These are phyloP conservation scores for Pharus latifolius DNA, from an alignment of 176 grass and related monocot species.

Conservation along the genomic window DNA sequence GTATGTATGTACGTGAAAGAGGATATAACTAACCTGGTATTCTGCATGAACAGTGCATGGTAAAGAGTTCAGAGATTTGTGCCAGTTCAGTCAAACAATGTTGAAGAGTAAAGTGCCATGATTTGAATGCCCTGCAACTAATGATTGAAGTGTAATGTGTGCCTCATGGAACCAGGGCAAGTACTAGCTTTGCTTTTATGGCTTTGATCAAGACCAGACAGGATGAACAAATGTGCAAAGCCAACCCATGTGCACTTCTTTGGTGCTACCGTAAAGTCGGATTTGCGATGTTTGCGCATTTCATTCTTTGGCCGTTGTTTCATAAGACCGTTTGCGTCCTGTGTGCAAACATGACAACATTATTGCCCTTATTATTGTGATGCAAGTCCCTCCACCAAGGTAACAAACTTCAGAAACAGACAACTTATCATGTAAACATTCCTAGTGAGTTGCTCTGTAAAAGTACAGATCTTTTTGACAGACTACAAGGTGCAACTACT, in stretches of 20 bases:
- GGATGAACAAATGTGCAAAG: conserved; percentile 9
- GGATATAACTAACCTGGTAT: no score
- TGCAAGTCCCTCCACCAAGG: not conserved
- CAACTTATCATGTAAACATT: not conserved
- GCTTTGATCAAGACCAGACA: not conserved
- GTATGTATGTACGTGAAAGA: not conserved
- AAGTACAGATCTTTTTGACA: not conserved
- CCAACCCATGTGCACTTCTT: conserved; percentile 20
- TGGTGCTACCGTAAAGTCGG: no score
- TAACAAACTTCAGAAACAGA: not conserved
- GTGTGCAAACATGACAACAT: not conserved
- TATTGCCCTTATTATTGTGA: not conserved
- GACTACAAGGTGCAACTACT: not conserved
- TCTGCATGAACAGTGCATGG: no score
- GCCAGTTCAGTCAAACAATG: not conserved
- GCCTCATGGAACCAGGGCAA: not conserved
- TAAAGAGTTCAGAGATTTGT: not conserved
- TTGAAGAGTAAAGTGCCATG: not conserved
- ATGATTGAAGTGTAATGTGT: not conserved
- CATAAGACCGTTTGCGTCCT: no score
- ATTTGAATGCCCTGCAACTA: not conserved
- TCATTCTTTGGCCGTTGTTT: no score
- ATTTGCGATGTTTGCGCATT: no score
- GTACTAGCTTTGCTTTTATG: not conserved
- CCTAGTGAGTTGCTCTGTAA: not conserved